Conservation (phyloP, 306 rosid species). For the Carpinus fangiana region DNA sequence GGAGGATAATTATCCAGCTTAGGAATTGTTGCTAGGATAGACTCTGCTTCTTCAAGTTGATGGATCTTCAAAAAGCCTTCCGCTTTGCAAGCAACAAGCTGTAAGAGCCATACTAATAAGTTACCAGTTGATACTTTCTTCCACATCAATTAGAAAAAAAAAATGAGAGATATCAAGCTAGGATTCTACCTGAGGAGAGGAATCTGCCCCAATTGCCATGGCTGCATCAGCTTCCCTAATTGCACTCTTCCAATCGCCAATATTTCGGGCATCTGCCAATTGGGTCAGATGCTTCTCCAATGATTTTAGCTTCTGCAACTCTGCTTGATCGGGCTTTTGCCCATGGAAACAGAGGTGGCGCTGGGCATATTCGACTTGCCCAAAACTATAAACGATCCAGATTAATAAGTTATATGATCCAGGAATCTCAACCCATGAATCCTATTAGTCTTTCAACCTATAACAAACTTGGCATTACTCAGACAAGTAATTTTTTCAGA, state of each 20-base stretch:
- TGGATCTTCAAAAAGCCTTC: conserved; percentile 79
- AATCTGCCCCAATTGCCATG: conserved; percentile 68
- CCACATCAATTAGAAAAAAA: background rate
- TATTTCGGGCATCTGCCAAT: conserved; percentile 61
- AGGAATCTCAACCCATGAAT: background rate
- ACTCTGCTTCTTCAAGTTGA: conserved; percentile 80
- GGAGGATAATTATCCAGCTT: conserved; percentile 61
- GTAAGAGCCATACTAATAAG: conserved; percentile 24
- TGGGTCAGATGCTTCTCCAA: conserved; percentile 72
- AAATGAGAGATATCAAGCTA: background rate
- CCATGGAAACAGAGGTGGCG: conserved; percentile 61
- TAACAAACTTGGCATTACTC: background rate
- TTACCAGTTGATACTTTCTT: conserved; percentile 19
- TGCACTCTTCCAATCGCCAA: conserved; percentile 75
- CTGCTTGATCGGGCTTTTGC: conserved; percentile 55
- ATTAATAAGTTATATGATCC: conserved; percentile 16
- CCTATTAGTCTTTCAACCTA: conserved; percentile 8
- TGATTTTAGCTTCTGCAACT: conserved; percentile 64
- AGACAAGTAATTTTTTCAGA: background rate
- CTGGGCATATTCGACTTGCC: conserved; percentile 62
- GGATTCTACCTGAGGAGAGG: conserved; percentile 70
- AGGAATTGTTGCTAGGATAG: conserved; percentile 45
- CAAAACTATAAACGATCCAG: conserved; percentile 53
- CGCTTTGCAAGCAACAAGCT: conserved; percentile 80
- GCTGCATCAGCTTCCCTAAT: conserved; percentile 72